Base-by-base conservation (phyloP, 2,329 filamentous ascomycete species). In the Aspergillus texensis region DNA sequence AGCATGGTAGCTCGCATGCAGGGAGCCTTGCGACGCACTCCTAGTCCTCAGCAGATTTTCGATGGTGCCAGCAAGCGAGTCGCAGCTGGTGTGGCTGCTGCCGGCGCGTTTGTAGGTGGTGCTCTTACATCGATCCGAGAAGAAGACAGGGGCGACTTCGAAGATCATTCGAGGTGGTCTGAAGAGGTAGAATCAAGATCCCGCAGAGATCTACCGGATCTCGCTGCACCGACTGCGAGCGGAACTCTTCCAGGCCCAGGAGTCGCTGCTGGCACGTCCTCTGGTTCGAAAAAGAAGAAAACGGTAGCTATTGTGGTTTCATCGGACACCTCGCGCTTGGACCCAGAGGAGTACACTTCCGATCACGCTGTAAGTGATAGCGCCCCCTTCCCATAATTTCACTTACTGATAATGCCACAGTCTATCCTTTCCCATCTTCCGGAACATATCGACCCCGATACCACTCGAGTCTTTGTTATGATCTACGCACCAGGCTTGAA, bases 351-450 rank as follows among this genome's bases (percentile, higher is more conserved):
- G 36, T 86, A 89, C 10, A 86, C 73, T 79, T 82, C 91, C 66
- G 91, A 96, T 75, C 91, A 96, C 79, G 92, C 92, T 60, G 93
- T 97, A 87, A 79, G 91, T 82, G 19, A 41, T 65, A 41, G 32
- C 58, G 14, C 10, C 28, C 50, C 45, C 30, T 41, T n/a, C 5
- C 12, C 48, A 32, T 32, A 24, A 16, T 12, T 8, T 32, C 2
- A 21, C 45, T 62, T 66, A 60, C 67, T 68, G 50, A 69, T 55
- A 21, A 43, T 58, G 14, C 12, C 6, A 48, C 64, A 94, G 91
- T 93, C 91, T 32, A 91, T 98, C 69, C 85, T 98, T 62, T 96
- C 94, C 50, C 91, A 96, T 76, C 91, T 98, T 57, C 92, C 93
- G 43, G 87, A 89, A 66, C 87, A 91, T 64, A 88, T 90, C 68